Conservation (phyloP, 768 basidiomycete species). For the Leccinum boreale region DNA sequence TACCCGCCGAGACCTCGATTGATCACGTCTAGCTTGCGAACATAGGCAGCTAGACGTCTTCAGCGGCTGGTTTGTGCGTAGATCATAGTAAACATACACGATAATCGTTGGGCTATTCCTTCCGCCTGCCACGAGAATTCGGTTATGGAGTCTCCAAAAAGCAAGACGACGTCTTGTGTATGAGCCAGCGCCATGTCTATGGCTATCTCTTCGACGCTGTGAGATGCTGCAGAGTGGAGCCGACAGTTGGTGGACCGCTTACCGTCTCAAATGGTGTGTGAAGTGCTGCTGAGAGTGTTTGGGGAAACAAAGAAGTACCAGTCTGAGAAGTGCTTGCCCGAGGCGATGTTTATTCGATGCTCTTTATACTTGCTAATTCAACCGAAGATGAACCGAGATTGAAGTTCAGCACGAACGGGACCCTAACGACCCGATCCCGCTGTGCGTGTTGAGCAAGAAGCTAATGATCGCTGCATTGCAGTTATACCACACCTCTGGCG, state of each 20-base stretch:
- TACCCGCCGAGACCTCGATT: constrained; percentile 86
- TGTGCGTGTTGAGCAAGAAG: constrained; percentile 76
- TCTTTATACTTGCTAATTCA: background rate
- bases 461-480: constrained; percentile 77
- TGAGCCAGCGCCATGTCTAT: constrained; percentile 47
- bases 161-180: constrained; percentile 64
- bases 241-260: background rate
- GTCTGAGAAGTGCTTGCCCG: background rate
- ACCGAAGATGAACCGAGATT: background rate
- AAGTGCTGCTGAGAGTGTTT: background rate
- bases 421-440: constrained; percentile 38
- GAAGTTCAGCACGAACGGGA: background rate
- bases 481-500: constrained; percentile 73
- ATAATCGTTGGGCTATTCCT: constrained; percentile 67
- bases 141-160: constrained; percentile 83
- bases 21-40: constrained; percentile 77
- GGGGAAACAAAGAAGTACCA: background rate
- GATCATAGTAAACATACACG: constrained; percentile 28
- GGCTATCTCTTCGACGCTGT: background rate
- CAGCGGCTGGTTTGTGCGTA: background rate
- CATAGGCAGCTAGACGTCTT: constrained; percentile 58
- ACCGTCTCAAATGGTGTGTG: background rate
- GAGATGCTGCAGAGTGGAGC: background rate
- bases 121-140: constrained; percentile 58
- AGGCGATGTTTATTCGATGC: background rate